Evolutionary conservation across 805 yeast species (phyloP).

Genomic region (Starmerella asiatica): DNA sequence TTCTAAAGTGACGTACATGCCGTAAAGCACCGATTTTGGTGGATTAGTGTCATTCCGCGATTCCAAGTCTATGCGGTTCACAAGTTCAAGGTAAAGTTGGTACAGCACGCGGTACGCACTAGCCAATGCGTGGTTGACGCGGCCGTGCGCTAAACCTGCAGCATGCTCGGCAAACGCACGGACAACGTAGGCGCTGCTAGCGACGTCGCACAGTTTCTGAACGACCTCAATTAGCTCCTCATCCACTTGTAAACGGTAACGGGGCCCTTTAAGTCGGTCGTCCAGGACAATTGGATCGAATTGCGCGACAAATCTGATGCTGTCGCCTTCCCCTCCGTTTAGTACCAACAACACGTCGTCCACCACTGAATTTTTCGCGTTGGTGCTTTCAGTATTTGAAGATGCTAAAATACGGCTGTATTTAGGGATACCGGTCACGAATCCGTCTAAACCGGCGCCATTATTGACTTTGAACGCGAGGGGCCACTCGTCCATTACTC

Average conservation of each 20-base stretch:
- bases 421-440: neutral
- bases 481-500: neutral
- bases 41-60: constrained; percentile 44
- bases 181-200: constrained; percentile 50
- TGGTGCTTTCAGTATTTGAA: no score
- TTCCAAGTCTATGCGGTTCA: constrained; percentile 22
- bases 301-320: constrained; percentile 51
- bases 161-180: constrained; percentile 48
- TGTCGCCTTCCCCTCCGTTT: constrained; percentile 53
- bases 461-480: neutral
- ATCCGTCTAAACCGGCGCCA: neutral
- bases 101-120: constrained; percentile 37
- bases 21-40: constrained; percentile 31
- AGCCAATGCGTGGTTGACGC: constrained; percentile 61
- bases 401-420: no score
- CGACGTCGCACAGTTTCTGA: constrained; percentile 44
- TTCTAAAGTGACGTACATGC: constrained; percentile 4
- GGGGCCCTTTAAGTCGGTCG: constrained; percentile 52
- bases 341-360: constrained; percentile 58
- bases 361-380: no score
- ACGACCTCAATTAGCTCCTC: constrained; percentile 59
- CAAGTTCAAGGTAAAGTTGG: constrained; percentile 25
- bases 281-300: constrained; percentile 37
- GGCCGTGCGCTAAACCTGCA: constrained; percentile 46
- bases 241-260: constrained; percentile 58